These are phyloP conservation scores for Colletotrichum destructivum DNA, from an alignment of 2,329 filamentous ascomycete species.

Conservation along the genomic window DNA sequence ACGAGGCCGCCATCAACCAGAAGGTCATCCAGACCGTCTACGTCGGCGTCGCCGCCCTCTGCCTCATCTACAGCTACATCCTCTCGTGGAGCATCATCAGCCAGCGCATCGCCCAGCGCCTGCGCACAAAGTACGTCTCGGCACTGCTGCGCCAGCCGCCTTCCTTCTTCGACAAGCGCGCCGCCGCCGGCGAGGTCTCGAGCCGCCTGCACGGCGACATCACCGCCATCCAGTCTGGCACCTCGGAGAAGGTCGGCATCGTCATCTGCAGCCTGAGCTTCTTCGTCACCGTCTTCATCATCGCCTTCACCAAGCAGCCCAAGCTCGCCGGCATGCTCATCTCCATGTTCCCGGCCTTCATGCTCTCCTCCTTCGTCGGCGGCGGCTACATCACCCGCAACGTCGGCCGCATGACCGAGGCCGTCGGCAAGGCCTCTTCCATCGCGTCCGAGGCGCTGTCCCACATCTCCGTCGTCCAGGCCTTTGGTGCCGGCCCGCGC, in stretches of 20 bases:
- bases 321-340: conserved; percentile 75
- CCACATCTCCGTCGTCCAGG: conserved; percentile 74
- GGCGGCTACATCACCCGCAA: conserved; percentile 69
- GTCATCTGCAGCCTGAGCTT: conserved; percentile 74
- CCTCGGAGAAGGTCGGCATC: conserved; percentile 80
- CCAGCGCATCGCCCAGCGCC: conserved; percentile 73
- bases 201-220: conserved; percentile 77
- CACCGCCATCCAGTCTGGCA: conserved; percentile 76
- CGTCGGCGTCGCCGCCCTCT: conserved; percentile 74
- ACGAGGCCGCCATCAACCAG: conserved; percentile 63
- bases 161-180: conserved; percentile 74
- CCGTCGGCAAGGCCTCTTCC: conserved; percentile 71
- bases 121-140: conserved; percentile 73
- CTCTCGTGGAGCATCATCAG: conserved; percentile 76
- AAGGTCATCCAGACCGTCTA: conserved; percentile 76
- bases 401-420: conserved; percentile 63
- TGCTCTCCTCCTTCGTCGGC: conserved; percentile 71
- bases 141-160: conserved; percentile 73
- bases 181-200: conserved; percentile 74
- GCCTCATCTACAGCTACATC: conserved; percentile 75
- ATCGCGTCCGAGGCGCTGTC: conserved; percentile 75
- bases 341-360: conserved; percentile 74
- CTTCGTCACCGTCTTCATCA: conserved; percentile 76
- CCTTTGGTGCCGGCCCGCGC: conserved; percentile 71
- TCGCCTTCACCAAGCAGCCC: conserved; percentile 76